Base-by-base conservation (phyloP, 306 rosid genomes). In the Erythrophleum fordii region DNA sequence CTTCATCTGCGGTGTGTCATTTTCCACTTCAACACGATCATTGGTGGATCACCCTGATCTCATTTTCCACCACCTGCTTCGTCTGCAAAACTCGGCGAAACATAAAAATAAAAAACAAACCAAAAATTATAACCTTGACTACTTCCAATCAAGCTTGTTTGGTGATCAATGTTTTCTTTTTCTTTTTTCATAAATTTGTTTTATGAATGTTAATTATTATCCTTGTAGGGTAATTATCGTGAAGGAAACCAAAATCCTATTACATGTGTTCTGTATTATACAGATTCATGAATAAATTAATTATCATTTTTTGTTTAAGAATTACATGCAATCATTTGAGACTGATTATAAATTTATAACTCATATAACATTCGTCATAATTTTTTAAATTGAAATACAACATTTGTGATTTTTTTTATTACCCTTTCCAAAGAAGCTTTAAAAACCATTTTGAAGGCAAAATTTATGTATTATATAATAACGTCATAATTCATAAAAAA, bases 21-120 rank as follows among this genome's bases (percentile, higher is more conserved):
- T 72, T 66, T 13, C 31, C 4, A 66, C 72, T 22, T 35, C 48
- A 35, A 6, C 22, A 6, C 22, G 5, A 29, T 39, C 0, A 2
- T 39, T 39, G 51, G 20, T 68, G 39, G 65, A 25, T 67, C 87
- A 62, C 70, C 70, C 6, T 25, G 20, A n/a, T 26, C 81, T 55
- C 70, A 59, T 69, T 45, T 14, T 26, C 60, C 11, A 3, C 31
- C 58, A n/a, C 18, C 23, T 13, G 26, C 62, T 48, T 69, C 26
- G 25, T 9, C 14, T 42, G 41, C 56, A 73, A 64, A 26, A 45
- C 55, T 7, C 8, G 37, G 61, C 1, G 28, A 17, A 59, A 51
- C 8, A 31, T 6, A 11, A 39, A n/a, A 59, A 22, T 6, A 1
- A 18, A 14, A 14, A 1, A 9, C 64, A 31, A 31, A 58, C 2